Percentiles rank a stretch among this genome's conserved stretches.
Evolutionary conservation across 257 asterid species (phyloP).

Genomic region (Solanum chiquidenum): DNA sequence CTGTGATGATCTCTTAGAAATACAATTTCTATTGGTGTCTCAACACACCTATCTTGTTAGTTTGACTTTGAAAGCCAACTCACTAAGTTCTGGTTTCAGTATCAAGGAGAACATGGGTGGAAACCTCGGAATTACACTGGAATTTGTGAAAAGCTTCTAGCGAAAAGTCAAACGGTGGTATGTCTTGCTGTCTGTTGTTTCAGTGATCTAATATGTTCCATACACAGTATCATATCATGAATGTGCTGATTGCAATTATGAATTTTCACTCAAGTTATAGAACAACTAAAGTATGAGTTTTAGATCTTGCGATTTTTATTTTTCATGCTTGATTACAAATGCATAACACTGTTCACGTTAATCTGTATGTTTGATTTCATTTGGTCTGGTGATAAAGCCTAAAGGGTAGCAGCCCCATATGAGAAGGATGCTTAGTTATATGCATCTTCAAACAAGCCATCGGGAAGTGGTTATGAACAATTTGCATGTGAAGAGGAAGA

Average conservation of each 20-base stretch:
- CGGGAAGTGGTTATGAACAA: background rate
- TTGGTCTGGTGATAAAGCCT: background rate
- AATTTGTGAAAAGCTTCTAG: constrained; percentile 75
- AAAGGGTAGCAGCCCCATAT: background rate
- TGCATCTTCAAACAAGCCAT: background rate
- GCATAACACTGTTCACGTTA: background rate
- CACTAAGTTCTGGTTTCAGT: constrained; percentile 34
- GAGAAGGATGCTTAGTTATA: background rate
- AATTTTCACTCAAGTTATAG: background rate
- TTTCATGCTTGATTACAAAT: background rate
- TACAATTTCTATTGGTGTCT: background rate
- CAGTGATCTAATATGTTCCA: background rate
- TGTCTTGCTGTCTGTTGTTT: constrained; percentile 14
- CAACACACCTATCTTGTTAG: background rate
- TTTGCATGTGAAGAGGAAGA: background rate
- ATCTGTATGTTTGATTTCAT: background rate
- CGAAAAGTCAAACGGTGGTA: constrained; percentile 96
- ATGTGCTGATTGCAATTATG: background rate
- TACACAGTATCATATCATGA: background rate
- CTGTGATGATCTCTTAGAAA: background rate
- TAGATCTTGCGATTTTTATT: background rate
- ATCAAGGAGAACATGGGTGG: constrained; percentile 98
- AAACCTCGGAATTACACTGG: constrained; percentile 71
- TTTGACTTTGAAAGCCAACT: constrained; percentile 1
- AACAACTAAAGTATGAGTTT: background rate